Evolutionary conservation across 345 rosid genomes (phyloP).

Genomic region (Rhodamnia rubescens): DNA sequence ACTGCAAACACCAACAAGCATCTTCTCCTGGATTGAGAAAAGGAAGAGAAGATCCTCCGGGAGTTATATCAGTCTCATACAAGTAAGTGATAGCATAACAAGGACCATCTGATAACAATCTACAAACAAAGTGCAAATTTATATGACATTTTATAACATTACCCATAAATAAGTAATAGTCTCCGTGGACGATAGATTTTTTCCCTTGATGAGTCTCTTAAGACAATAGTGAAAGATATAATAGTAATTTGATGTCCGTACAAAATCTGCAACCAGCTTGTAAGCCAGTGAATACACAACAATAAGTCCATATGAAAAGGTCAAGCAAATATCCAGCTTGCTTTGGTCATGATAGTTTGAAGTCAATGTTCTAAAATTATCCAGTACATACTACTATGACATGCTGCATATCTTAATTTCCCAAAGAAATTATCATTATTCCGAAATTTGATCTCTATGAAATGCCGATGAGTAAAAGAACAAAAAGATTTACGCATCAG

Average conservation of each 20-base stretch:
- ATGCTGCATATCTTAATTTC: not conserved
- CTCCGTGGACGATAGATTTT: not conserved
- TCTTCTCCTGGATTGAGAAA: not conserved
- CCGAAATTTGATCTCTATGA: not conserved
- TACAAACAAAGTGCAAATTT: not conserved
- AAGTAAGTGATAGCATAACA: not conserved
- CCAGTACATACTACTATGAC: not conserved
- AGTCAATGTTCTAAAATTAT: not conserved
- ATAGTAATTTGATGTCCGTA: not conserved
- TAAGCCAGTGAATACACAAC: not conserved
- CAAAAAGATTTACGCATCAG: not conserved
- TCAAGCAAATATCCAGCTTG: not conserved
- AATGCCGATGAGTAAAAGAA: not conserved
- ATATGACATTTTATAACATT: not conserved
- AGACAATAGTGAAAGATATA: not conserved
- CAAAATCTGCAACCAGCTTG: not conserved
- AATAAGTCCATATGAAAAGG: not conserved
- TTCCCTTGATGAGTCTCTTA: not conserved
- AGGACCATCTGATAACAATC: not conserved
- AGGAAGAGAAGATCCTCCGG: not conserved
- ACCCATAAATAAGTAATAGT: not conserved
- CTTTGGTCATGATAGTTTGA: not conserved
- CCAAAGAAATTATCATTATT: not conserved
- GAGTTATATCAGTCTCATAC: not conserved
- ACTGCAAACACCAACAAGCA: not conserved